Evolutionary conservation across 2,329 filamentous ascomycete genomes (phyloP).

Genomic region (Microdochium paspali): DNA sequence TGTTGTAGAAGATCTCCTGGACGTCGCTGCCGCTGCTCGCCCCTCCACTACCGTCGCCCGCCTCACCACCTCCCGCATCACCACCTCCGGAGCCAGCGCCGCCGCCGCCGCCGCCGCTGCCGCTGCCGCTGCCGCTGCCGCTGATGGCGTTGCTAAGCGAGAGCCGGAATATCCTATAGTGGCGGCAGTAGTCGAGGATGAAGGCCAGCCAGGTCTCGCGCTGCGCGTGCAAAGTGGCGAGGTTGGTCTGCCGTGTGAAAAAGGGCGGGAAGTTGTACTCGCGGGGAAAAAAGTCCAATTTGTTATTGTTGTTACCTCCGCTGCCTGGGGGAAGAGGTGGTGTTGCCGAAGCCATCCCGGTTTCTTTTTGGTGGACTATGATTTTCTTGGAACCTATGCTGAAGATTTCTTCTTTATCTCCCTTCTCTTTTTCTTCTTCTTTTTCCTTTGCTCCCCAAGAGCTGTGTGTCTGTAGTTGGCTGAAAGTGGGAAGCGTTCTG

Average conservation of each 20-base stretch:
- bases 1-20: slow-evolving; percentile 48
- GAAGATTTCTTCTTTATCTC: too few species aligned
- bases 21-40: slow-evolving; percentile 12
- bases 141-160: slow-evolving; percentile 44
- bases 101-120: slow-evolving; percentile 24
- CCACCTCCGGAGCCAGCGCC: slow-evolving; percentile 34
- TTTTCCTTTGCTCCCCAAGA: too few species aligned
- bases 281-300: slow-evolving; percentile 49
- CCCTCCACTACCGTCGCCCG: slow-evolving; percentile 11
- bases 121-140: slow-evolving; percentile 32
- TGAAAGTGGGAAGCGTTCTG: too few species aligned
- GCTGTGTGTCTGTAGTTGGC: too few species aligned
- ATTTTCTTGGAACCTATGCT: too few species aligned
- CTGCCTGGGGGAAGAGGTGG: slow-evolving; percentile 2
- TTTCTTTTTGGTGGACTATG: too few species aligned
- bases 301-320: neutral
- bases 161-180: slow-evolving; percentile 69
- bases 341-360: too few species aligned
- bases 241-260: slow-evolving; percentile 73
- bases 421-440: too few species aligned
- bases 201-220: slow-evolving; percentile 79
- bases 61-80: slow-evolving; percentile 3
- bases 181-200: slow-evolving; percentile 73
- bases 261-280: slow-evolving; percentile 75
- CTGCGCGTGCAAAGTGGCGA: slow-evolving; percentile 64